Percentiles rank a stretch among this genome's conserved stretches.
Conservation (phyloP, 2,329 filamentous ascomycete species). For the Sporothrix pallida region DNA sequence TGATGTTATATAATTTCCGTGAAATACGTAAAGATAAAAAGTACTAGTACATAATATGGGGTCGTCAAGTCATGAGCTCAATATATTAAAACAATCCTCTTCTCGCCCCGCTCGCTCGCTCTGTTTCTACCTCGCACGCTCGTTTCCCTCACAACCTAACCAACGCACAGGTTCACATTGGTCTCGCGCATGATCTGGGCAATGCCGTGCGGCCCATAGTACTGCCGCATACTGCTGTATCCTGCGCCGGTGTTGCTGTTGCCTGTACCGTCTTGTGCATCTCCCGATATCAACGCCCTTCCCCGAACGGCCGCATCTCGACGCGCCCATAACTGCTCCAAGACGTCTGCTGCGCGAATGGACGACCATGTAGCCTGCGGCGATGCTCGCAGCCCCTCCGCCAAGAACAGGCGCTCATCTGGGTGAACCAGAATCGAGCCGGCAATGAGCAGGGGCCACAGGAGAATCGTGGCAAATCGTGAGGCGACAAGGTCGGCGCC, state of each 20-base stretch:
- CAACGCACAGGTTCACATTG: conserved; percentile 27
- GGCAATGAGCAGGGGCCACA: conserved; percentile 38
- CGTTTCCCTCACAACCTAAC: neutral
- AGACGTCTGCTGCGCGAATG: conserved; percentile 34
- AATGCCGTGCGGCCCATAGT: conserved; percentile 34
- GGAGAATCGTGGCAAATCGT: conserved; percentile 36
- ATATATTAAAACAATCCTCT: neutral
- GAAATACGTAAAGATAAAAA: neutral
- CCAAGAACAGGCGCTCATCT: conserved; percentile 33
- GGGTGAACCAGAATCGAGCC: conserved; percentile 34
- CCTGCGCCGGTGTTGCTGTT: neutral
- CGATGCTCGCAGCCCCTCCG: conserved; percentile 34
- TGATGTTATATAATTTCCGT: neutral
- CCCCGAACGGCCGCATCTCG: conserved; percentile 7
- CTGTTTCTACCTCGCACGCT: neutral
- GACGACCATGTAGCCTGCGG: conserved; percentile 35
- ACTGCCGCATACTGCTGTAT: neutral
- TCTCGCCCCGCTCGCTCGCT: neutral
- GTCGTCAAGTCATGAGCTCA: neutral
- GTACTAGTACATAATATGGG: neutral
- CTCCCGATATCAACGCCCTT: neutral
- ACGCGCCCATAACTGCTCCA: conserved; percentile 36
- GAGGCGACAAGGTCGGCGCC: conserved; percentile 34
- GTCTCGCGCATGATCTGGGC: conserved; percentile 33
- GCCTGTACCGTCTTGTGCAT: neutral